Evolutionary conservation across 1,284 basidiomycete genomes (phyloP).

Genomic region (Chondrostereum purpureum): DNA sequence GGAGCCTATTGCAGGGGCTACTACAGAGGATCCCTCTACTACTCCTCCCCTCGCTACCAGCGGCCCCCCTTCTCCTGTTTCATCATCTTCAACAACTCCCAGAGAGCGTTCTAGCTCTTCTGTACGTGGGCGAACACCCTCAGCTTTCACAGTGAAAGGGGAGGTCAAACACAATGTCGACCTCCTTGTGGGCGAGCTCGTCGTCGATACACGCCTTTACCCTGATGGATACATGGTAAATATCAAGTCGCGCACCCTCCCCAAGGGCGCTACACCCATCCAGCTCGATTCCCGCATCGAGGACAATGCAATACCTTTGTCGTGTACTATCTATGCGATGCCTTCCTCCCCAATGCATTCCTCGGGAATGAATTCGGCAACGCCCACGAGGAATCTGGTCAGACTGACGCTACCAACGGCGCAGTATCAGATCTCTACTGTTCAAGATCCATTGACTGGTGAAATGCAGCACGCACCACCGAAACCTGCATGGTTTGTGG

Average conservation of each 20-base stretch:
- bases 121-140: conserved; percentile 25
- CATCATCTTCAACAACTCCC: neutral
- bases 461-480: conserved; percentile 57
- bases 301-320: conserved; percentile 39
- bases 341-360: conserved; percentile 78
- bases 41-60: neutral
- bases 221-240: conserved; percentile 60
- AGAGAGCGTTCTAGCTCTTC: conserved; percentile 16
- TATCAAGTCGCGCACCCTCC: conserved; percentile 39
- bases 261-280: conserved; percentile 18
- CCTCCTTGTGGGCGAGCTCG: conserved; percentile 62
- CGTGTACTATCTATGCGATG: conserved; percentile 55
- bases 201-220: conserved; percentile 73
- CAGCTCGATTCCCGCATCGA: conserved; percentile 1
- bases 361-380: conserved; percentile 52
- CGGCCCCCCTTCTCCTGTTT: neutral
- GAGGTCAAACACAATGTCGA: conserved; percentile 52
- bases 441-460: conserved; percentile 77
- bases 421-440: conserved; percentile 66
- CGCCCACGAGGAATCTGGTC: conserved; percentile 66
- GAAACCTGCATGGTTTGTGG: conserved; percentile 70
- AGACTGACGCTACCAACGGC: conserved; percentile 77
- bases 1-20: neutral
- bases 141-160: conserved; percentile 55
- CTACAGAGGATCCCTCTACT: neutral